Percentiles rank a stretch among this genome's conserved stretches.
Evolutionary conservation across 78 protist species (phyloP).

Genomic region (Planoprotostelium fungivorum): DNA sequence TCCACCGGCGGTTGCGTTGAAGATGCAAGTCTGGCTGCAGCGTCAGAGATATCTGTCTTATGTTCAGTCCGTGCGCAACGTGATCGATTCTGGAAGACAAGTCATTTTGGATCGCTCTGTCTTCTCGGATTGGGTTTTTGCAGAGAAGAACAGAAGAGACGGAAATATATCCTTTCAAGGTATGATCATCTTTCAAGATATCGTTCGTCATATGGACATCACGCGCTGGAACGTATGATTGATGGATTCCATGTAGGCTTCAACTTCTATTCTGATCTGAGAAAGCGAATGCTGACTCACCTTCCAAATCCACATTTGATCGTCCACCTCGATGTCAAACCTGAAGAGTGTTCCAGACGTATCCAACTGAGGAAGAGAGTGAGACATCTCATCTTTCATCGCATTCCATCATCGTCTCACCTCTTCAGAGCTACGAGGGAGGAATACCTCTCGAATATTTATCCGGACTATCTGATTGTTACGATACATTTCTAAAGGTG

Average conservation of each 20-base stretch:
- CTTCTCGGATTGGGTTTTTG: slow-evolving; percentile 75
- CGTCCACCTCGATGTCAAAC: slow-evolving; percentile 43
- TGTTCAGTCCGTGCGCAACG: slow-evolving; percentile 20
- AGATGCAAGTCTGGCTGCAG: slow-evolving; percentile 70
- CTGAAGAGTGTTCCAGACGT: slow-evolving; percentile 51
- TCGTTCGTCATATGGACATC: too few relatives aligned
- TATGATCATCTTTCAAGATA: background rate
- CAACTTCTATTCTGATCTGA: slow-evolving; percentile 8
- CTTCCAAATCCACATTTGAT: slow-evolving; percentile 58
- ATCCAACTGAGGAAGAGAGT: slow-evolving; percentile 55
- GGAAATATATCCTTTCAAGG: slow-evolving; percentile 48
- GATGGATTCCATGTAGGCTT: slow-evolving; percentile 7
- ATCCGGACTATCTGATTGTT: slow-evolving; percentile 36
- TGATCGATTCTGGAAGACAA: slow-evolving; percentile 2
- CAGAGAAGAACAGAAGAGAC: slow-evolving; percentile 54
- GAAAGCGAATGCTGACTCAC: slow-evolving; percentile 10
- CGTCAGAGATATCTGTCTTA: slow-evolving; percentile 53
- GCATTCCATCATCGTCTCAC: background rate
- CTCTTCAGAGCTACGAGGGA: slow-evolving; percentile 48
- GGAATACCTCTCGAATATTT: slow-evolving; percentile 68
- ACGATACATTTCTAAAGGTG: slow-evolving; percentile 23
- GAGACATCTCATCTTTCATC: background rate
- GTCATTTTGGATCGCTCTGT: slow-evolving; percentile 80
- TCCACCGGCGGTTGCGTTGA: slow-evolving; percentile 49
- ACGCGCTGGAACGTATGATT: background rate